Conservation (phyloP, 1,284 basidiomycete genomes). For the Taiwanofungus camphoratus region DNA sequence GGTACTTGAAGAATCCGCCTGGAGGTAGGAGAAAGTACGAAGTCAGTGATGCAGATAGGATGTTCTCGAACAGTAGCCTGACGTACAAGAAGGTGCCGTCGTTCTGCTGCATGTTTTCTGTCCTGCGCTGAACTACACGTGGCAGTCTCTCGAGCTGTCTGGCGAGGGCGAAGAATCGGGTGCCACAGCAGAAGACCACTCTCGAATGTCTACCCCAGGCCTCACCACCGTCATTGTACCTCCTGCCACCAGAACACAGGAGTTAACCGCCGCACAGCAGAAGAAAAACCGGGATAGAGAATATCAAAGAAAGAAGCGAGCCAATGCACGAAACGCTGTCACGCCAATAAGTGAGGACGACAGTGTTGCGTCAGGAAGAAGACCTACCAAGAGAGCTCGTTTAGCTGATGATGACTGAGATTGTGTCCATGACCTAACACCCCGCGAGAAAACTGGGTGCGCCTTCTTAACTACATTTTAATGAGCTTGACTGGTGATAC, state of each 20-base stretch:
- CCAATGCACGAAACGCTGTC: slow-evolving; percentile 50
- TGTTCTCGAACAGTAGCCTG: slow-evolving; percentile 74
- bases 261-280: slow-evolving; percentile 60
- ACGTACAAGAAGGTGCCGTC: slow-evolving; percentile 62
- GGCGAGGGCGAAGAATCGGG: slow-evolving; percentile 66
- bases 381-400: slow-evolving; percentile 56
- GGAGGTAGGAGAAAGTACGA: slow-evolving; percentile 64
- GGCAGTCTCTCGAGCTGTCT: slow-evolving; percentile 65
- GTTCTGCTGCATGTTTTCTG: slow-evolving; percentile 21
- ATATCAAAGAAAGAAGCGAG: slow-evolving; percentile 70
- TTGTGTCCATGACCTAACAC: too few relatives aligned
- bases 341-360: slow-evolving; percentile 64
- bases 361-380: slow-evolving; percentile 44
- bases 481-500: too few relatives aligned
- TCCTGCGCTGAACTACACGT: neutral
- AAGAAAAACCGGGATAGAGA: slow-evolving; percentile 71
- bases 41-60: slow-evolving; percentile 65
- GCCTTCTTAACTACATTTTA: too few relatives aligned
- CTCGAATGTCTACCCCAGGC: slow-evolving; percentile 51
- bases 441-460: too few relatives aligned
- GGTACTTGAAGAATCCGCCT: slow-evolving; percentile 73
- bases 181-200: slow-evolving; percentile 49
- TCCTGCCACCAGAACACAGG: slow-evolving; percentile 59
- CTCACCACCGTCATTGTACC: slow-evolving; percentile 69
- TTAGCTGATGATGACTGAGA: slow-evolving; percentile 48